Conservation (phyloP, 1,284 basidiomycete genomes). For the Rhodofomes roseus region DNA sequence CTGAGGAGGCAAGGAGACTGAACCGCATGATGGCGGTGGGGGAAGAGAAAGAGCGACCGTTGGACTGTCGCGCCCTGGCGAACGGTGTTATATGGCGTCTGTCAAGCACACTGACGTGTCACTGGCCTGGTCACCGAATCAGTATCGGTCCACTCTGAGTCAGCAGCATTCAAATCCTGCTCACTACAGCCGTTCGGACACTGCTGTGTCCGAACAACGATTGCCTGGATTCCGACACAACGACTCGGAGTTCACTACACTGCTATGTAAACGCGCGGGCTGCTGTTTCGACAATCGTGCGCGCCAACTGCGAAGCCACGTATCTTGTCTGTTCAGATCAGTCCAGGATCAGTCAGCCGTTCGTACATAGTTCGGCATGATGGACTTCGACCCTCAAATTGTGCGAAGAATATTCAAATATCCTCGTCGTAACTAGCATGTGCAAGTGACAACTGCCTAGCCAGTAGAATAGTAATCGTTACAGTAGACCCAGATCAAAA, state of each 20-base stretch:
- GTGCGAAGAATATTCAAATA: too few relatives aligned
- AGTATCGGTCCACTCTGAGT: background rate
- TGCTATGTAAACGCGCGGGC: too few relatives aligned
- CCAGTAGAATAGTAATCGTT: slow-evolving; percentile 4
- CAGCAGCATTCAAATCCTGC: too few relatives aligned
- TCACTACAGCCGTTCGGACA: background rate
- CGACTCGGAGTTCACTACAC: too few relatives aligned
- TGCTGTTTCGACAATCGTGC: too few relatives aligned
- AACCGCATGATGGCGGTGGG: slow-evolving; percentile 55
- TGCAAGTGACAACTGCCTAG: background rate
- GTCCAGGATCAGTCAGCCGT: too few relatives aligned
- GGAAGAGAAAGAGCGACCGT: slow-evolving; percentile 13
- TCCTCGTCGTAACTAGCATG: background rate
- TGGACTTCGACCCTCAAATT: too few relatives aligned
- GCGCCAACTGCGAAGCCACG: too few relatives aligned
- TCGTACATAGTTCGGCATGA: too few relatives aligned
- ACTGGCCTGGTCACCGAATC: background rate
- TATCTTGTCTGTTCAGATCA: too few relatives aligned
- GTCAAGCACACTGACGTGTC: slow-evolving; percentile 6
- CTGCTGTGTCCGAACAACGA: background rate
- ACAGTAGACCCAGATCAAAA: slow-evolving; percentile 59
- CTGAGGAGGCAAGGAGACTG: slow-evolving; percentile 45
- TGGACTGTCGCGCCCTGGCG: slow-evolving; percentile 3
- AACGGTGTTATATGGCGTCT: slow-evolving; percentile 14
- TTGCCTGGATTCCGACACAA: too few relatives aligned